A percentile compares a stretch with the other conserved stretches of the same genome.
phyloP scores from a whole-genome alignment of 139 green algal genomes.

The Haematococcus lacustris region DNA sequence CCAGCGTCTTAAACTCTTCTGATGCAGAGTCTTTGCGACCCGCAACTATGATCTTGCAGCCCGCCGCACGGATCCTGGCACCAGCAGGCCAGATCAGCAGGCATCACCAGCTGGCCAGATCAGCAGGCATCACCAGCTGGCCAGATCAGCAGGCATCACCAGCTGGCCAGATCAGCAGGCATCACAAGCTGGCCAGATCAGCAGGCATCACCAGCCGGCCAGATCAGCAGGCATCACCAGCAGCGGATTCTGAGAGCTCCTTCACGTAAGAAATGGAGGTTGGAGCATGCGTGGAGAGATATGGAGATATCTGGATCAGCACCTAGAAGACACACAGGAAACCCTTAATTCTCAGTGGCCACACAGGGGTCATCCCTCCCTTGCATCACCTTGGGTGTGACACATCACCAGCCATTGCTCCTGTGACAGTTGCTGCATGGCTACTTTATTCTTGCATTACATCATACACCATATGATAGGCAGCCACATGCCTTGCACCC shows the following conservation, averaged over 20 bases:
- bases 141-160: background rate
- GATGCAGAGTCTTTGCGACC: conserved; percentile 37
- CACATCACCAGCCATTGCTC: too few relatives aligned
- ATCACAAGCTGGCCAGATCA: background rate
- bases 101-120: background rate
- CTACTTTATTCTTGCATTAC: too few relatives aligned
- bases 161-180: background rate
- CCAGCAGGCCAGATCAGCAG: background rate
- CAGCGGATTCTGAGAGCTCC: background rate
- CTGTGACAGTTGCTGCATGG: too few relatives aligned
- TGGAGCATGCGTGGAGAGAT: background rate
- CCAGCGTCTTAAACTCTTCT: conserved; percentile 46
- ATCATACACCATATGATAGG: too few relatives aligned
- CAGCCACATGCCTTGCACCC: too few relatives aligned
- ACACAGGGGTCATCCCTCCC: too few relatives aligned
- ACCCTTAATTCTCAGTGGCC: too few relatives aligned
- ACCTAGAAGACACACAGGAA: too few relatives aligned
- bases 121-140: background rate
- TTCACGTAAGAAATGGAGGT: background rate
- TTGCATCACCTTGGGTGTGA: too few relatives aligned
- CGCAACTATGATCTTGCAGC: conserved; percentile 68
- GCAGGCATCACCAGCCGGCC: background rate
- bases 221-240: background rate
- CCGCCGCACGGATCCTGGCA: conserved; percentile 26
- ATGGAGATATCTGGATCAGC: background rate